A percentile compares a stretch with the other conserved stretches of the same genome.
These are phyloP conservation scores for Sporisorium reilianum DNA, from an alignment of 1,284 basidiomycete species.

Conservation along the genomic window DNA sequence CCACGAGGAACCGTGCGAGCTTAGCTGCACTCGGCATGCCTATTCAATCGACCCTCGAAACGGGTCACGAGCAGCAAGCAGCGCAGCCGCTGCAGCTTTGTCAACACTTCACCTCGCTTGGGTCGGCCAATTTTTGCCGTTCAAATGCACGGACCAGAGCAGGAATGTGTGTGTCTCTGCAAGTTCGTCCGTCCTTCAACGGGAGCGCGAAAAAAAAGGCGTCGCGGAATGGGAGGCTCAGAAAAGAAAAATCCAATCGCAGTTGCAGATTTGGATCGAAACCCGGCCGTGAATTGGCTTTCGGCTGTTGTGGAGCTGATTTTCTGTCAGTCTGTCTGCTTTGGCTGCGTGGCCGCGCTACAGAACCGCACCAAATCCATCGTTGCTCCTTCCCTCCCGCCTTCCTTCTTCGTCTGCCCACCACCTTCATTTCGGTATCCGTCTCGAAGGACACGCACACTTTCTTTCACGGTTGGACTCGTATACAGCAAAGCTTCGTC, in stretches of 20 bases:
- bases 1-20: neutral
- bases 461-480: neutral
- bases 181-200: no score
- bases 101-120: no score
- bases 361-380: neutral
- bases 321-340: no score
- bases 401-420: no score
- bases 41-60: no score
- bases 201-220: neutral
- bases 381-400: neutral
- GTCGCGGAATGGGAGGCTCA: neutral
- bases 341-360: no score
- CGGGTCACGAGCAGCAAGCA: conserved; percentile 3
- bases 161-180: no score
- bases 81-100: no score
- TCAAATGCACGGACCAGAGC: neutral
- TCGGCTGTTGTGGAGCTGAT: neutral
- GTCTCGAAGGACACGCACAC: neutral
- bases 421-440: neutral
- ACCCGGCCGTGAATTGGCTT: neutral
- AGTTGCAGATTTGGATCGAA: neutral
- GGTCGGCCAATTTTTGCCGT: no score
- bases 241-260: no score
- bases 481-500: neutral
- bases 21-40: no score